Evolutionary conservation across 2,329 filamentous ascomycete genomes (phyloP).

Genomic region (Neofusicoccum ribis): DNA sequence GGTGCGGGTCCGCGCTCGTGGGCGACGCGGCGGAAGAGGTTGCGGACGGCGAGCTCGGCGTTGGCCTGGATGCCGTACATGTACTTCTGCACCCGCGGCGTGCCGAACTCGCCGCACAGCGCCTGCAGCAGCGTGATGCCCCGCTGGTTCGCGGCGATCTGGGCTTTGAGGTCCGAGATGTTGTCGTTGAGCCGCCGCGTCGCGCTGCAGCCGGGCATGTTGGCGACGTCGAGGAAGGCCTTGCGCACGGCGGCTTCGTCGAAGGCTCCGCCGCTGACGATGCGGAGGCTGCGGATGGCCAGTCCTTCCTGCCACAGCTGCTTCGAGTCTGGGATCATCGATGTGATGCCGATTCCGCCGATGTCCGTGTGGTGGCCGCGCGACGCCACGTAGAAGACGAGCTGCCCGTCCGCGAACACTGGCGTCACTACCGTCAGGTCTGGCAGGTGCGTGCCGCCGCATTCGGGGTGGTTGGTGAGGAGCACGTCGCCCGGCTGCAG

Average conservation of each 20-base stretch:
- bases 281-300: conserved; percentile 44
- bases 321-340: conserved; percentile 45
- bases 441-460: conserved; percentile 32
- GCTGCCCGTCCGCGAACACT: conserved; percentile 28
- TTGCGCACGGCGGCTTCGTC: conserved; percentile 35
- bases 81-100: conserved; percentile 40
- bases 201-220: conserved; percentile 33
- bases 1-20: background rate
- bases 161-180: conserved; percentile 38
- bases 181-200: conserved; percentile 36
- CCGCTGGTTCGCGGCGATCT: conserved; percentile 36
- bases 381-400: conserved; percentile 31
- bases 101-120: conserved; percentile 38
- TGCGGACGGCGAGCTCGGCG: conserved; percentile 63
- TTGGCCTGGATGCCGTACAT: conserved; percentile 43
- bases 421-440: conserved; percentile 32
- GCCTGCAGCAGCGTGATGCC: conserved; percentile 37
- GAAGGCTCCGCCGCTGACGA: conserved; percentile 37
- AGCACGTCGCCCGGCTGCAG: conserved; percentile 31
- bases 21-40: conserved; percentile 67
- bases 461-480: conserved; percentile 30
- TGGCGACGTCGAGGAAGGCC: conserved; percentile 30
- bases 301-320: conserved; percentile 52
- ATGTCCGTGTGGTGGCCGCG: conserved; percentile 33
- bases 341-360: conserved; percentile 30